Evolutionary conservation across 2,329 filamentous ascomycete species (phyloP).

Genomic region (Colletotrichum salicis): DNA sequence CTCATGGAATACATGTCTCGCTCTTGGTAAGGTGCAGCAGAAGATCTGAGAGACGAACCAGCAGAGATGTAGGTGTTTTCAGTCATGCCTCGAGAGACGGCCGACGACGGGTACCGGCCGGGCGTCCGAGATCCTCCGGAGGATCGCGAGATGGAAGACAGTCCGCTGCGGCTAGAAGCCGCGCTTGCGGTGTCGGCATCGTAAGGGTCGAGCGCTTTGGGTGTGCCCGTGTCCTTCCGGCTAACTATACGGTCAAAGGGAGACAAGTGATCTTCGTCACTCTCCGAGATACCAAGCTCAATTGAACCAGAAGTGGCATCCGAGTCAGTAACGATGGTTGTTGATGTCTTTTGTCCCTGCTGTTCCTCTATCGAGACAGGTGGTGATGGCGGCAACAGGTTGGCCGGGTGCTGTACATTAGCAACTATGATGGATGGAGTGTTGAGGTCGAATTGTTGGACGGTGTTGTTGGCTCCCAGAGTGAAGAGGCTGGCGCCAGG

Average conservation of each 20-base stretch:
- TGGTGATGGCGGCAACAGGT: conserved; percentile 81
- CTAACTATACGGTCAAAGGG: conserved; percentile 80
- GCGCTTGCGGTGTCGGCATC: conserved; percentile 70
- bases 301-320: conserved; percentile 66
- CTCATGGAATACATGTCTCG: conserved; percentile 68
- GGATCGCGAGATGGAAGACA: conserved; percentile 68
- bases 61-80: conserved; percentile 77
- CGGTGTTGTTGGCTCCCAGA: conserved; percentile 84
- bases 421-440: conserved; percentile 82
- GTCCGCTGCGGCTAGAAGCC: conserved; percentile 66
- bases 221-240: conserved; percentile 70
- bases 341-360: conserved; percentile 61
- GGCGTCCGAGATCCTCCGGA: conserved; percentile 65
- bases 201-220: conserved; percentile 67
- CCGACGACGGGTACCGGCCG: conserved; percentile 60
- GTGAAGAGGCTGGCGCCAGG: conserved; percentile 94
- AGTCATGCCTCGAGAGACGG: conserved; percentile 64
- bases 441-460: conserved; percentile 96
- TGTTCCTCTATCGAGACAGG: conserved; percentile 83
- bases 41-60: conserved; percentile 66
- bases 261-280: conserved; percentile 81
- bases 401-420: conserved; percentile 86
- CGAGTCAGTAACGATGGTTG: conserved; percentile 62
- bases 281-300: conserved; percentile 73
- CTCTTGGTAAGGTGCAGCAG: conserved; percentile 45